These are phyloP conservation scores for Zygosaccharomyces lentus DNA, from an alignment of 805 yeast genomes.

Conservation along the genomic window DNA sequence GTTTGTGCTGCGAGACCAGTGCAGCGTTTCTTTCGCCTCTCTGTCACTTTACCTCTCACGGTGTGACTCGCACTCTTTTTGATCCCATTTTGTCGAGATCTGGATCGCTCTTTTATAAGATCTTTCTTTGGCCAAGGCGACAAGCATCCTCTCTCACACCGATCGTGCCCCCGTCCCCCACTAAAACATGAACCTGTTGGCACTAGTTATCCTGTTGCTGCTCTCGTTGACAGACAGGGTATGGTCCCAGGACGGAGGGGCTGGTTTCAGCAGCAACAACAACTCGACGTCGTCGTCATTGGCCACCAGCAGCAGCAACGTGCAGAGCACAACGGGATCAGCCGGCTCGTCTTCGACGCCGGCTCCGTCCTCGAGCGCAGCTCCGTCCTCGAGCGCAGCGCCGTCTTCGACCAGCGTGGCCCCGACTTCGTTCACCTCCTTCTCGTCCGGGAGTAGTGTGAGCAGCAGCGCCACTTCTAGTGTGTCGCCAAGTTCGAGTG, in stretches of 20 bases:
- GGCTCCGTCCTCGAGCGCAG: constrained; percentile 1
- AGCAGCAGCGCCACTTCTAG: neutral
- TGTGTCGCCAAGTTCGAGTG: too few species aligned
- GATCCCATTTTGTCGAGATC: neutral
- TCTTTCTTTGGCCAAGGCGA: neutral
- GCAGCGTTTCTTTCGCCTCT: too few species aligned
- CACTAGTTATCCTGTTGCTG: constrained; percentile 5
- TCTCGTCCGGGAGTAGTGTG: neutral
- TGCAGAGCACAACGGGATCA: neutral
- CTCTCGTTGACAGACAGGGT: constrained; percentile 6
- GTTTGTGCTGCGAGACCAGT: too few species aligned
- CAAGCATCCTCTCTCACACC: too few species aligned
- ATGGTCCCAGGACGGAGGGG: constrained; percentile 3
- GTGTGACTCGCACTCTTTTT: too few species aligned
- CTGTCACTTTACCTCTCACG: too few species aligned
- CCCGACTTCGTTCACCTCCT: constrained; percentile 6
- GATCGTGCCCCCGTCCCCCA: neutral
- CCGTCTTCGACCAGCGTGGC: constrained; percentile 2
- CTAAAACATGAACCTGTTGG: constrained; percentile 5
- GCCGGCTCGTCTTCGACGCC: neutral
- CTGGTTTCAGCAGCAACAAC: neutral
- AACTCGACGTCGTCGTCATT: neutral
- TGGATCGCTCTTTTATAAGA: neutral
- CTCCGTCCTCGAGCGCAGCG: neutral
- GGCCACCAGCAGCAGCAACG: neutral